Percentiles rank a stretch among this genome's conserved stretches.
phyloP scores from a whole-genome alignment of 495 filamentous ascomycete species.

The Margaritispora aquatica region DNA sequence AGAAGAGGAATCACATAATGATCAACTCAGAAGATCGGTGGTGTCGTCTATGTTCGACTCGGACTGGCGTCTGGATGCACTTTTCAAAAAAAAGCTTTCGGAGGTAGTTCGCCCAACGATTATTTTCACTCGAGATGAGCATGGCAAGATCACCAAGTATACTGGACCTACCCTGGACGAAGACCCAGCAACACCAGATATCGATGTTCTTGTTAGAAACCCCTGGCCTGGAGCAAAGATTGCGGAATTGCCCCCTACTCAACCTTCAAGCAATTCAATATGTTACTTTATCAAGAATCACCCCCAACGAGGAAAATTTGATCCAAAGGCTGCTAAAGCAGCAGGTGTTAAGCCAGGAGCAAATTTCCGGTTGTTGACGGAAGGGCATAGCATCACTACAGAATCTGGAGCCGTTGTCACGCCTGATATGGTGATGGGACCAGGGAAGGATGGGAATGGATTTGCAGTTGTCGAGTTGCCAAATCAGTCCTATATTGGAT shows the following conservation, averaged over 20 bases:
- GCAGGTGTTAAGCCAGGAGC: slow-evolving; percentile 49
- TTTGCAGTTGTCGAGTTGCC: slow-evolving; percentile 79
- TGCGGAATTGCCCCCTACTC: slow-evolving; percentile 56
- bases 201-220: slow-evolving; percentile 66
- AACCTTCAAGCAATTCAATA: slow-evolving; percentile 56
- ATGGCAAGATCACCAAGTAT: slow-evolving; percentile 64
- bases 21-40: slow-evolving; percentile 49
- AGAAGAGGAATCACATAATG: slow-evolving; percentile 31
- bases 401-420: slow-evolving; percentile 50
- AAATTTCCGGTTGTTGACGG: slow-evolving; percentile 44
- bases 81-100: slow-evolving; percentile 56
- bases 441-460: slow-evolving; percentile 43
- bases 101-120: slow-evolving; percentile 61
- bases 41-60: slow-evolving; percentile 81
- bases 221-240: slow-evolving; percentile 78
- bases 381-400: slow-evolving; percentile 44
- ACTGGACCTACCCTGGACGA: slow-evolving; percentile 54
- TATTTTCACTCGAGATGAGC: slow-evolving; percentile 59
- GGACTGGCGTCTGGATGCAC: slow-evolving; percentile 61
- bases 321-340: slow-evolving; percentile 49
- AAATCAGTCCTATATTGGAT: slow-evolving; percentile 55
- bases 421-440: slow-evolving; percentile 43
- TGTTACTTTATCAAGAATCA: slow-evolving; percentile 81
- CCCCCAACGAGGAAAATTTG: slow-evolving; percentile 73
- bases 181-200: slow-evolving; percentile 45